Evolutionary conservation across 345 rosid species (phyloP), one percentile per base, ranked within the genome.

Genomic region (Adansonia digitata): DNA sequence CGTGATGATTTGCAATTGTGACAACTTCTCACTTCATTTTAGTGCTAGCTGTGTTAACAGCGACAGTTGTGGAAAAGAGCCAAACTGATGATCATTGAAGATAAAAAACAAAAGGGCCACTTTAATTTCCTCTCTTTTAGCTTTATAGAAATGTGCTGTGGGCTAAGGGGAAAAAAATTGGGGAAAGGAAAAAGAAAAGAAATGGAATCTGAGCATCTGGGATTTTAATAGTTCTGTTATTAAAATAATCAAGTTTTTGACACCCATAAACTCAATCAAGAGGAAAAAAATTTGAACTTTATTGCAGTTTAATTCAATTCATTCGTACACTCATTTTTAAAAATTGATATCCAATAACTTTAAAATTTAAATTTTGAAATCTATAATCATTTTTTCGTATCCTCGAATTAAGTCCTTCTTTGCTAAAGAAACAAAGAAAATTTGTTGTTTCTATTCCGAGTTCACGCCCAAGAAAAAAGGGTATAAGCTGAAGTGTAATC

Each of bases 11-110:
- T 15, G 22, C n/a, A n/a, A 11, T 48, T 24, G 60, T 39, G 48
- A 63, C 66, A 72, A 56, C 35, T 56, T 69, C 60, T 34, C 69
- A 24, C 14, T 71, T 72, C 67, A 35, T 74, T 29, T 39, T 61
- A 24, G 63, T 56, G 71, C 75, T 39, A 68, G 65, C 52, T 71
- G 71, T 53, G 56, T 61, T 59, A 51, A 78, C 4, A 45, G 45
- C 11, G 82, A 79, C 70, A 53, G 82, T 20, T 71, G 56, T 72
- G 48, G 77, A 59, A 79, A 71, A 49, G 75, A 57, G 39, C 69
- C 39, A 20, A 59, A 76, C 66, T 65, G 55, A 45, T 35, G 62
- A 65, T 57, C 74, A n/a, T 64, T 34, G 60, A 42, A 17, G 69
- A 63, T 75, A 62, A 71, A 46, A 37, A 49, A 49, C n/a, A n/a